Evolutionary conservation across 1,284 basidiomycete species (phyloP).

Genomic region (Ceratobasidium sp.): DNA sequence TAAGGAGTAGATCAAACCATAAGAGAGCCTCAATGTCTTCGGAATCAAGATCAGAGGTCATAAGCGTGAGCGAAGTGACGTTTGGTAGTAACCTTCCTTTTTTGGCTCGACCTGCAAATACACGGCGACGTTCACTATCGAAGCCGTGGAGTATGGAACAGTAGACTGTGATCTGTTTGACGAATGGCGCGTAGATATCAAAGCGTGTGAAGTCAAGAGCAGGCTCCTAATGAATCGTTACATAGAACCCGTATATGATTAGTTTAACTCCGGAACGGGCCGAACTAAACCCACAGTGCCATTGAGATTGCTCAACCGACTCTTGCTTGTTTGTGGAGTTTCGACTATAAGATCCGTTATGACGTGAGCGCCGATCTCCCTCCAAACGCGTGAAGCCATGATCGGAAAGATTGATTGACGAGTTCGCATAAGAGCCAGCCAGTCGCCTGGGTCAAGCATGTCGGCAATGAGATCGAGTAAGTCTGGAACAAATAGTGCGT

Average conservation of each 20-base stretch:
- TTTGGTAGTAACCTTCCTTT: conserved; percentile 11
- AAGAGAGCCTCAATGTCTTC: not conserved
- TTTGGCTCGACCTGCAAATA: not conserved
- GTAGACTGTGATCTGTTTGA: conserved; percentile 21
- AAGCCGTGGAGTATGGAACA: conserved; percentile 11
- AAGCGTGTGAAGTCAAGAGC: conserved; percentile 24
- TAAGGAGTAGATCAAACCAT: conserved; percentile 21
- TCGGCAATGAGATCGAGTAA: not conserved
- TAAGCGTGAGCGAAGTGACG: conserved; percentile 12
- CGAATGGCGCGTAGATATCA: conserved; percentile 30
- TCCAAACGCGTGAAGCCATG: conserved; percentile 3
- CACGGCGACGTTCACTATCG: not conserved
- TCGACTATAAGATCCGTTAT: not conserved
- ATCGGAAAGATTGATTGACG: not conserved
- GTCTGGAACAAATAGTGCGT: not conserved
- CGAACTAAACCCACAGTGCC: too few species aligned
- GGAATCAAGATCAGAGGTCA: not conserved
- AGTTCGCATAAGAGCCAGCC: not conserved
- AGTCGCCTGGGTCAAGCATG: not conserved
- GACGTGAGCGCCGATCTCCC: not conserved
- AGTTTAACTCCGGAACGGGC: too few species aligned
- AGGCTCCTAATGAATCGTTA: too few species aligned
- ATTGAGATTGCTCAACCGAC: too few species aligned
- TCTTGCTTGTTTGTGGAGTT: not conserved
- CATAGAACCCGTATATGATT: not conserved